phyloP scores from a whole-genome alignment of 2,329 filamentous ascomycete genomes.

The Sporothrix globosa region DNA sequence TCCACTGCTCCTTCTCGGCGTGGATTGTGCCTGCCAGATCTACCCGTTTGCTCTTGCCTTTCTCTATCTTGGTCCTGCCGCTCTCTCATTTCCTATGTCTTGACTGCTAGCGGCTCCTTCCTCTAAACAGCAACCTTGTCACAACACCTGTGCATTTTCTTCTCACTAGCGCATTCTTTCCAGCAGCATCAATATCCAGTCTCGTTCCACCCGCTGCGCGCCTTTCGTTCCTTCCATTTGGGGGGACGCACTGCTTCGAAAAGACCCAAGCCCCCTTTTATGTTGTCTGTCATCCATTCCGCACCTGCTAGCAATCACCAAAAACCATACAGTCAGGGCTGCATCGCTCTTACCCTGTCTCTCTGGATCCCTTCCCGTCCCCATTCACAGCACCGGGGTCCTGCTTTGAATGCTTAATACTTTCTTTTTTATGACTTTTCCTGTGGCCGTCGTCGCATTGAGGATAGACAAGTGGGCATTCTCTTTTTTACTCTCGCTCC shows the following conservation, averaged over 20 bases:
- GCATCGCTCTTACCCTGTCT: conserved; percentile 12
- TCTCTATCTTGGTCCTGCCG: conserved; percentile 1
- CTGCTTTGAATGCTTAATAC: conserved; percentile 25
- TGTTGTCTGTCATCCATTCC: conserved; percentile 53
- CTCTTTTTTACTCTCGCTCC: conserved; percentile 10
- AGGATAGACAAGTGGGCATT: conserved; percentile 6
- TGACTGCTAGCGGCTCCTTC: conserved; percentile 18
- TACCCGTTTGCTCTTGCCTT: conserved; percentile 19
- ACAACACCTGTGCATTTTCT: conserved; percentile 17
- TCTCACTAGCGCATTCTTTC: conserved; percentile 14
- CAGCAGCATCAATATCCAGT: conserved; percentile 12
- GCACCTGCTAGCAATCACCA: conserved; percentile 45
- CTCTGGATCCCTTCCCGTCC: conserved; percentile 20
- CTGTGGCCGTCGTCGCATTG: conserved; percentile 3
- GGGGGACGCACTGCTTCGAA: conserved; percentile 47
- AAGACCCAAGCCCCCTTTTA: conserved; percentile 51
- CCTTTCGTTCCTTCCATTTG: conserved; percentile 46
- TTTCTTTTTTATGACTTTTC: not conserved
- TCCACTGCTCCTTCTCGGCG: conserved; percentile 7
- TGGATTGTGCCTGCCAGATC: conserved; percentile 18
- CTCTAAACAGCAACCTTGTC: not conserved
- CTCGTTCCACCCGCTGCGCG: conserved; percentile 25
- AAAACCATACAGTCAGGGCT: conserved; percentile 49
- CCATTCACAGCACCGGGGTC: not conserved
- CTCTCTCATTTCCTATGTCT: conserved; percentile 4